phyloP scores from a whole-genome alignment of 1,284 basidiomycete genomes.

The Cystobasidium sp. region DNA sequence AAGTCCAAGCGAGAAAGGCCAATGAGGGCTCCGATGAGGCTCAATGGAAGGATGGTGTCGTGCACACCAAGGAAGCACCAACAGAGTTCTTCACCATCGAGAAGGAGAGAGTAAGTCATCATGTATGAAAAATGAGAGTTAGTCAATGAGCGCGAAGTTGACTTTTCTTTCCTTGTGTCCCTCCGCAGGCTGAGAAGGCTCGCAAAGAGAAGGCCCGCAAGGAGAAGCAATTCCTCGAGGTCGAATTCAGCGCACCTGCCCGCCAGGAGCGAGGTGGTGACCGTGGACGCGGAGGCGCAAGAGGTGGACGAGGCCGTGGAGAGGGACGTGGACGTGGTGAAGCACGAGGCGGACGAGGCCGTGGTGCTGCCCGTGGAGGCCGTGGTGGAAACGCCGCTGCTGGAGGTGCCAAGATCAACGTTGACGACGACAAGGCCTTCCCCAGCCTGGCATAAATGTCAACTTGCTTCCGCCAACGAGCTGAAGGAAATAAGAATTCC shows the following conservation, averaged over 20 bases:
- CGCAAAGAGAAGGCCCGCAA: slow-evolving; percentile 48
- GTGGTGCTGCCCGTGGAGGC: slow-evolving; percentile 30
- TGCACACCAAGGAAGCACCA: slow-evolving; percentile 35
- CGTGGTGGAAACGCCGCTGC: slow-evolving; percentile 26
- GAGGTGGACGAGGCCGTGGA: slow-evolving; percentile 45
- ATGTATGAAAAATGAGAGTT: background rate
- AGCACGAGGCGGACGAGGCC: slow-evolving; percentile 29
- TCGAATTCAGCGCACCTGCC: slow-evolving; percentile 47
- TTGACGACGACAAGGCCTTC: slow-evolving; percentile 47
- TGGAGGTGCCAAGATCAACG: slow-evolving; percentile 42
- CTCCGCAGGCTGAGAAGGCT: slow-evolving; percentile 47
- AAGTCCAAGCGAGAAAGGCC: slow-evolving; percentile 51
- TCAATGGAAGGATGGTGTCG: slow-evolving; percentile 47
- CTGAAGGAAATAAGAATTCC: too few species aligned
- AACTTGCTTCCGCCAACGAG: background rate
- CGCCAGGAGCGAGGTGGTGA: slow-evolving; percentile 37
- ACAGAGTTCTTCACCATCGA: slow-evolving; percentile 25
- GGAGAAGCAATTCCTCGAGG: slow-evolving; percentile 53
- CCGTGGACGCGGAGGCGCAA: slow-evolving; percentile 43
- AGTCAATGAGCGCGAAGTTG: background rate
- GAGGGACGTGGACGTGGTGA: slow-evolving; percentile 47
- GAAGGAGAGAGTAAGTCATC: slow-evolving; percentile 32
- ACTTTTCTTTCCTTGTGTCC: background rate
- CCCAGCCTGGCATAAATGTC: slow-evolving; percentile 45
- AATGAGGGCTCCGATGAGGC: slow-evolving; percentile 52